A percentile compares a stretch with the other conserved stretches of the same genome.
Conservation (phyloP, 1,139 yeast species). For the Ogataea hybrid region DNA sequence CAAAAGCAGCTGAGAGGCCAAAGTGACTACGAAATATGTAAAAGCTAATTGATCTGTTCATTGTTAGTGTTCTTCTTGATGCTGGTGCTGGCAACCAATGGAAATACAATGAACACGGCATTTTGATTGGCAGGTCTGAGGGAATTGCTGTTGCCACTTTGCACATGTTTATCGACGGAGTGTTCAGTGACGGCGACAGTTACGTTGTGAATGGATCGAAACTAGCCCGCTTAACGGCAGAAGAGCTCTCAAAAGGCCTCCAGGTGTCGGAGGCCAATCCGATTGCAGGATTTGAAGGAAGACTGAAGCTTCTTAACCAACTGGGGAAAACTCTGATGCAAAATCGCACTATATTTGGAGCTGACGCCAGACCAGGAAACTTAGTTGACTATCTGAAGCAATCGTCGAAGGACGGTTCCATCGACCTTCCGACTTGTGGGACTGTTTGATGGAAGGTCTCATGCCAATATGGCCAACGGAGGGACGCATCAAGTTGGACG, state of each 20-base stretch:
- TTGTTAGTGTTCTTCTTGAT: constrained; percentile 56
- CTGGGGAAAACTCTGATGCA: constrained; percentile 44
- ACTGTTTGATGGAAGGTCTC: constrained; percentile 48
- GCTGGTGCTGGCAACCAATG: constrained; percentile 63
- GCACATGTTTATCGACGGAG: constrained; percentile 50
- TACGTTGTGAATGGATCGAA: constrained; percentile 43
- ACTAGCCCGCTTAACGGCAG: constrained; percentile 34
- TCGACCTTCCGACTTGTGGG: constrained; percentile 52
- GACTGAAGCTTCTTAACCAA: constrained; percentile 42
- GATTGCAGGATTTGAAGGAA: constrained; percentile 51
- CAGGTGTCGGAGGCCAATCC: constrained; percentile 46
- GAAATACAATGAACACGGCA: constrained; percentile 40
- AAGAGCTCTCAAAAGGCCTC: constrained; percentile 35
- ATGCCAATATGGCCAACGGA: constrained; percentile 57
- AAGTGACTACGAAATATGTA: constrained; percentile 40
- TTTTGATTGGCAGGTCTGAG: constrained; percentile 45
- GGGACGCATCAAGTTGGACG: constrained; percentile 48
- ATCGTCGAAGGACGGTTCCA: constrained; percentile 19
- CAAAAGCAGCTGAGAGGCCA: constrained; percentile 33
- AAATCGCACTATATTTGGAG: constrained; percentile 42
- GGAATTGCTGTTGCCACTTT: constrained; percentile 59
- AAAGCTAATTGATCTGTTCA: constrained; percentile 52
- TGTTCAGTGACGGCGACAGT: constrained; percentile 39
- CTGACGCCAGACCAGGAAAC: constrained; percentile 52
- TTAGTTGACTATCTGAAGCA: constrained; percentile 44